Base-by-base conservation (phyloP, 306 rosid species). In the Prunus campanulata region DNA sequence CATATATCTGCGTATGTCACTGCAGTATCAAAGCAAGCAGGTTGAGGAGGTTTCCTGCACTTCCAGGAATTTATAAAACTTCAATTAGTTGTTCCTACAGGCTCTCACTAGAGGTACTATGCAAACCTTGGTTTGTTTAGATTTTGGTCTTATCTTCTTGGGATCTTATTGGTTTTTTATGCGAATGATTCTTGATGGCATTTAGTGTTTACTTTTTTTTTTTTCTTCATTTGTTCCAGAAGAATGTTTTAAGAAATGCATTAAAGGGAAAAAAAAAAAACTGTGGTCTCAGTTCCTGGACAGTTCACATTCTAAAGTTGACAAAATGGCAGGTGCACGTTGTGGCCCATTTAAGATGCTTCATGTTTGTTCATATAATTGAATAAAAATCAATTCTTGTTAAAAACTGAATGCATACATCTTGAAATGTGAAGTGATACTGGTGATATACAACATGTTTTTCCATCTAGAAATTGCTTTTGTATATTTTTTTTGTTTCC, bases 1-100 rank as follows among this genome's bases (percentile, higher is more conserved):
- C 88, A 81, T 87, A 81, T 88, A 81, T 90, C 91, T 90, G 89
- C 96, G 57, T 81, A 92, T 95, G 91, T 88, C 93, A 83, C 93
- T 92, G 99, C 99, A 96, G 99, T 91, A 86, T 82, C 91, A 88
- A 89, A 91, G 97, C 97, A 82, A 78, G 91, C 97, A 90, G 93
- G 93, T 92, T 91, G 98, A 87, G 97, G 98, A 89, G 89, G 91
- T 89, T 91, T 55, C 87, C 86, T 73, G 85, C 86, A 79, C 83
- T 76, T 77, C 71, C 86, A 71, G 86, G 90, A 71, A 89, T 88
- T 79, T 88, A 79, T 86, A 90, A 81, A 86, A 86, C 93, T 81
- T 84, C 93, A 79, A 66, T 91, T 91, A 91, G 88, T 90, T 85
- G 88, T 90, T 76, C 80, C 91, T 86, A 85, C 93, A 64, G 91